Evolutionary conservation across 371 early-diverging fungal genomes (phyloP).

Genomic region (Mucor mucedo): DNA sequence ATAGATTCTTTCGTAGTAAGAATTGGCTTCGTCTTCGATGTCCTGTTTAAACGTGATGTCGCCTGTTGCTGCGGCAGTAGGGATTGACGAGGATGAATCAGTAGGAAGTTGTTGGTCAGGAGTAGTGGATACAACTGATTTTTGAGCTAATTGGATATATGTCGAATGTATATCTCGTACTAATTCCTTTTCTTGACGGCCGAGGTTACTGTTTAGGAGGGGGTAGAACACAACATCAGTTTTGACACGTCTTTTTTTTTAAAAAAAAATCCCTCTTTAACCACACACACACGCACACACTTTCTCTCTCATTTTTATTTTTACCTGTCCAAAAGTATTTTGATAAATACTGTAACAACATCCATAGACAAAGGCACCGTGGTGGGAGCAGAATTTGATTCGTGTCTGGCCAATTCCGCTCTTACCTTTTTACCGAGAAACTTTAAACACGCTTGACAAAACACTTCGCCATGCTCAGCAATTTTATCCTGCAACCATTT

Average conservation of each 20-base stretch:
- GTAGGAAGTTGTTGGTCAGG: background rate
- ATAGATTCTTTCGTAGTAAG: constrained; percentile 80
- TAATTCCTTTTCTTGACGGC: constrained; percentile 21
- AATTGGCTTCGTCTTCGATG: constrained; percentile 79
- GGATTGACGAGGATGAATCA: background rate
- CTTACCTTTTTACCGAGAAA: constrained; percentile 75
- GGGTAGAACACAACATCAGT: background rate
- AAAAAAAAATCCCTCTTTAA: too few relatives aligned
- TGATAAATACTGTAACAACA: constrained; percentile 71
- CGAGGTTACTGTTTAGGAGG: constrained; percentile 4
- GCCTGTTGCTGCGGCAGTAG: constrained; percentile 15
- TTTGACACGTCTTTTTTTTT: background rate
- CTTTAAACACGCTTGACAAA: constrained; percentile 78
- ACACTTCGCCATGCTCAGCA: constrained; percentile 66
- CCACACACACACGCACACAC: background rate
- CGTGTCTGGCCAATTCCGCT: constrained; percentile 50
- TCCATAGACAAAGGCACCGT: constrained; percentile 72
- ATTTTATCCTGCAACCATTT: constrained; percentile 88
- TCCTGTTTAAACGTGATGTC: constrained; percentile 38
- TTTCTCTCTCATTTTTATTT: background rate
- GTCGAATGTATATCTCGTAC: constrained; percentile 27
- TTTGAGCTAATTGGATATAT: constrained; percentile 17
- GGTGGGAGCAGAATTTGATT: constrained; percentile 38
- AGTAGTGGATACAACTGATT: background rate
- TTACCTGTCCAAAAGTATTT: constrained; percentile 68